Percentiles rank a stretch among this genome's conserved stretches.
phyloP scores from a whole-genome alignment of 805 yeast genomes.

The Kazachstania bromeliacearum region DNA sequence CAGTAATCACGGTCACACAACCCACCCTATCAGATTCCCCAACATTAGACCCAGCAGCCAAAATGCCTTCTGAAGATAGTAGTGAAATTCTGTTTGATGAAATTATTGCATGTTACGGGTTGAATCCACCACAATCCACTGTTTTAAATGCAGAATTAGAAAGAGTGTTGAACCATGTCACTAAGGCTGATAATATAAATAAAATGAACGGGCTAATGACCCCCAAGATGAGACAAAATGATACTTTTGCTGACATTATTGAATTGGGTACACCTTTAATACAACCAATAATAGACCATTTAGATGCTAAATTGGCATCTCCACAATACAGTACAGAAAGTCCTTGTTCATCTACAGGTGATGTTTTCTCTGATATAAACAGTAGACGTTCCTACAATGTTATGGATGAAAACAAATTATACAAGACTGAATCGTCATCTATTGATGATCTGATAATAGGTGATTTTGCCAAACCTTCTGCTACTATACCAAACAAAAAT shows the following conservation, averaged over 20 bases:
- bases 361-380: slow-evolving; percentile 12
- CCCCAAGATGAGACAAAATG: slow-evolving; percentile 1
- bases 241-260: no score
- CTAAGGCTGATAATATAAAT: slow-evolving; percentile 5
- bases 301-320: slow-evolving; percentile 1
- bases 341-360: slow-evolving; percentile 18
- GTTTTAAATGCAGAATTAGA: slow-evolving; percentile 13
- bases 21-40: neutral
- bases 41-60: neutral
- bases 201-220: slow-evolving; percentile 1
- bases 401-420: neutral
- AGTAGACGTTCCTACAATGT: neutral
- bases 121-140: neutral
- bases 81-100: slow-evolving; percentile 24
- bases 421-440: neutral
- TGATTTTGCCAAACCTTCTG: no score
- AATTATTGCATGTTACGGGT: slow-evolving; percentile 19
- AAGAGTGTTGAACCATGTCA: slow-evolving; percentile 13
- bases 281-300: neutral
- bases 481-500: neutral
- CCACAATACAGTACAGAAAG: slow-evolving; percentile 2
- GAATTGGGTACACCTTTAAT: no score
- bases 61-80: neutral
- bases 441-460: neutral
- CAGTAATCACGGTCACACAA: neutral